Evolutionary conservation across 306 rosid genomes (phyloP).

Genomic region (Potentilla sterilis): DNA sequence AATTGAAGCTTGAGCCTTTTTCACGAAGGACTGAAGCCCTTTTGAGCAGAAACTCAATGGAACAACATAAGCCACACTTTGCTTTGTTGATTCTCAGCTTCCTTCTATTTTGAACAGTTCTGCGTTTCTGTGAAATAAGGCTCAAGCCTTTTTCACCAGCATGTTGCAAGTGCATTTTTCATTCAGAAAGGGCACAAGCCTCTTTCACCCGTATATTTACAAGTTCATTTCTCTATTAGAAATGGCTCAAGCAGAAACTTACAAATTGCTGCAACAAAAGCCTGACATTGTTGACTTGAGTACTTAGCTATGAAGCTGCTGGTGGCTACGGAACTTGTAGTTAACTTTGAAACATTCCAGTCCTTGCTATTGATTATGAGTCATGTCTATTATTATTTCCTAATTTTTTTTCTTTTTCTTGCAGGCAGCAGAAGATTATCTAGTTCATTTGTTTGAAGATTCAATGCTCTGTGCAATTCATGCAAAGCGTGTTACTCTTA

Average conservation of each 20-base stretch:
- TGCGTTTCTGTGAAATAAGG: not conserved
- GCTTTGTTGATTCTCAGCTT: not conserved
- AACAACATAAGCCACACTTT: not conserved
- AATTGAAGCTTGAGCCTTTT: not conserved
- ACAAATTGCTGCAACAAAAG: not conserved
- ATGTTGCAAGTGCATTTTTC: not conserved
- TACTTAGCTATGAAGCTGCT: not conserved
- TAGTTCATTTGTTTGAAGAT: constrained; percentile 71
- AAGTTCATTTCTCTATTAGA: not conserved
- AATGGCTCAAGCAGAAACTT: not conserved
- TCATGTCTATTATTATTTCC: not conserved
- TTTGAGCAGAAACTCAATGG: no score
- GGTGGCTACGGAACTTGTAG: not conserved
- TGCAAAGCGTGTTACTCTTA: constrained; percentile 84
- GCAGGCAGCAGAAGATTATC: constrained; percentile 81
- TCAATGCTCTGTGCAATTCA: constrained; percentile 89
- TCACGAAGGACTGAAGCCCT: not conserved
- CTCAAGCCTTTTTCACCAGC: not conserved
- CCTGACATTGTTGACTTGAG: not conserved
- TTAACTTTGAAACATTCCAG: not conserved
- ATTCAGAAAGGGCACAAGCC: not conserved
- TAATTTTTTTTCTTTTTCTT: not conserved
- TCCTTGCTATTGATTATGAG: not conserved
- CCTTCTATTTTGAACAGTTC: not conserved
- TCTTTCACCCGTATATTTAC: not conserved